A percentile compares a stretch with the other conserved stretches of the same genome.
Conservation (phyloP, 345 rosid genomes). For the Nasturtium officinale region DNA sequence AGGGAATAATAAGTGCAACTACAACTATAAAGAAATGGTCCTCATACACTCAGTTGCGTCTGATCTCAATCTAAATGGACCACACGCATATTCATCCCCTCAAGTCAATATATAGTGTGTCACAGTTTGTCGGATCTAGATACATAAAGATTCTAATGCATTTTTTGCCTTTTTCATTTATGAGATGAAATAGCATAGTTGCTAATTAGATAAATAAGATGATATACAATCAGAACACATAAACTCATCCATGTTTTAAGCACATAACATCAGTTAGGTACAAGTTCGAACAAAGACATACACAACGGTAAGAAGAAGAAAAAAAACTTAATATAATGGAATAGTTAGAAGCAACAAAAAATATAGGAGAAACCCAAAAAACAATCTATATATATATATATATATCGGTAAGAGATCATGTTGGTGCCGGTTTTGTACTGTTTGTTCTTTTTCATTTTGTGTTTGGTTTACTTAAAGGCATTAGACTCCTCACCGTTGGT, state of each 20-base stretch:
- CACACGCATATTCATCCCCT: constrained; percentile 38
- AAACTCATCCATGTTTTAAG: background rate
- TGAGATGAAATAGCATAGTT: background rate
- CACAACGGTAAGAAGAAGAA: background rate
- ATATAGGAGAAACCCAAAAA: no score
- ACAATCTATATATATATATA: no score
- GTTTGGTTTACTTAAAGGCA: background rate
- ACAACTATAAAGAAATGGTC: constrained; percentile 33
- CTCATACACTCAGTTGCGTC: constrained; percentile 30
- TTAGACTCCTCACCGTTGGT: background rate
- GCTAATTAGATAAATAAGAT: background rate
- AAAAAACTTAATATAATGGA: no score
- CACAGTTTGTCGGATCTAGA: constrained; percentile 14
- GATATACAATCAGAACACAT: constrained; percentile 5
- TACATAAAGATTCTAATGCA: constrained; percentile 25
- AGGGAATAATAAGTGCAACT: constrained; percentile 4
- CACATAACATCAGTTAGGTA: constrained; percentile 5
- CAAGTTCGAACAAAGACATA: background rate
- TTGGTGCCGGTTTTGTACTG: background rate
- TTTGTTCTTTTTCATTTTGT: no score
- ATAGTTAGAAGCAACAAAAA: no score
- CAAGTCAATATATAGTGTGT: constrained; percentile 25
- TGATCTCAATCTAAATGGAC: constrained; percentile 30
- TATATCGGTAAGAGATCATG: background rate
- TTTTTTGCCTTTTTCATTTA: background rate